phyloP scores from a whole-genome alignment of 805 yeast genomes.

The Kodamaea kaohsiungensis region DNA sequence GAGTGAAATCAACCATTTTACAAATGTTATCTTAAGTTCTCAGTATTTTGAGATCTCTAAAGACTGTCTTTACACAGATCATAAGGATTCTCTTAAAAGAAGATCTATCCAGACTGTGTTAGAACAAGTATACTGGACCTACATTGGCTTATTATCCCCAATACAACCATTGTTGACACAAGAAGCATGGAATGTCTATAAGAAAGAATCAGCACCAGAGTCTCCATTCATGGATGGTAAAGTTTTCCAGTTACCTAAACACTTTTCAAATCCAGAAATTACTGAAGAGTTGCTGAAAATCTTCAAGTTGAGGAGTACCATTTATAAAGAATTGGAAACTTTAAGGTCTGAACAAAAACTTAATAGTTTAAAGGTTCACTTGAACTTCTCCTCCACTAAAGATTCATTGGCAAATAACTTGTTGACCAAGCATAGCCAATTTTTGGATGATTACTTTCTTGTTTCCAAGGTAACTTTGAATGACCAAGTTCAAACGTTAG shows the following conservation, averaged over 20 bases:
- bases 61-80: conserved; percentile 80
- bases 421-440: conserved; percentile 21
- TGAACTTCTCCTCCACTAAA: conserved; percentile 11
- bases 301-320: conserved; percentile 48
- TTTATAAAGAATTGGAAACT: conserved; percentile 54
- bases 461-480: conserved; percentile 58
- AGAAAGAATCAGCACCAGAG: conserved; percentile 16
- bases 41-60: conserved; percentile 84
- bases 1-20: conserved; percentile 65
- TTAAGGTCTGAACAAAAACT: conserved; percentile 56
- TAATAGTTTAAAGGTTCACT: conserved; percentile 41
- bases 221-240: conserved; percentile 54
- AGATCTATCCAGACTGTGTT: conserved; percentile 68
- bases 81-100: conserved; percentile 47
- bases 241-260: conserved; percentile 33
- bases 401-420: conserved; percentile 11
- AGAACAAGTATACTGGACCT: conserved; percentile 55
- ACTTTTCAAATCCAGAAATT: conserved; percentile 34
- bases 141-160: conserved; percentile 73
- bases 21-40: conserved; percentile 76
- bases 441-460: conserved; percentile 52
- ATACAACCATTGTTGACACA: conserved; percentile 82
- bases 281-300: conserved; percentile 48
- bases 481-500: conserved; percentile 3
- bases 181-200: conserved; percentile 79